phyloP scores from a whole-genome alignment of 2,329 filamentous ascomycete species.

The Fonsecaea multimorphosa region DNA sequence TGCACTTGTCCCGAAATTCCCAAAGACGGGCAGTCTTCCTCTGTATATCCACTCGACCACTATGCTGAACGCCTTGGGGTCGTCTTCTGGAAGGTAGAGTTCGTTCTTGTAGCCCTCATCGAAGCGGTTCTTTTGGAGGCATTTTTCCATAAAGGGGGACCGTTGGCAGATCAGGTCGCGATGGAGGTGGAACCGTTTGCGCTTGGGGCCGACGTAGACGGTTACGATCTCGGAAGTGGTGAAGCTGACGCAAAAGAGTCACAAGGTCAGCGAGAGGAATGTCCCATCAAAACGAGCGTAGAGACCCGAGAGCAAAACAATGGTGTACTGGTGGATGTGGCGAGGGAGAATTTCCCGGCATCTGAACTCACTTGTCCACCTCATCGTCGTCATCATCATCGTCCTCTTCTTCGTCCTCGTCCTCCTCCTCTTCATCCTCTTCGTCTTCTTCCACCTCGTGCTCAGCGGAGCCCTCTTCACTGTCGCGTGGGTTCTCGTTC shows the following conservation, averaged over 20 bases:
- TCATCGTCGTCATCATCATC: conserved; percentile 34
- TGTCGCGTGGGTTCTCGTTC: conserved; percentile 9
- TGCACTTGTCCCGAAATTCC: conserved; percentile 10
- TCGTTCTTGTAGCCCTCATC: conserved; percentile 55
- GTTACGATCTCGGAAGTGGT: conserved; percentile 47
- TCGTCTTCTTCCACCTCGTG: neutral
- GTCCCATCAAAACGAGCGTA: neutral
- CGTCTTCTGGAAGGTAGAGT: conserved; percentile 59
- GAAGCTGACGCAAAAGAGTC: conserved; percentile 23
- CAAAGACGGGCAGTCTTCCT: conserved; percentile 26
- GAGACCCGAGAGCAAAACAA: too few species aligned
- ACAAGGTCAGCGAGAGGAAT: neutral
- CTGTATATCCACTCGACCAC: conserved; percentile 48
- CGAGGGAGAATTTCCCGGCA: neutral
- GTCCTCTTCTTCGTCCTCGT: conserved; percentile 23
- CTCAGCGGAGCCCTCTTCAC: neutral
- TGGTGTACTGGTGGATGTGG: neutral
- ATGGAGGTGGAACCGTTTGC: conserved; percentile 35
- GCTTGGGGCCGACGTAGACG: conserved; percentile 56
- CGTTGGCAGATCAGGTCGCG: conserved; percentile 50
- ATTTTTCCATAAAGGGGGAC: conserved; percentile 58
- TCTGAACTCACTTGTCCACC: conserved; percentile 33
- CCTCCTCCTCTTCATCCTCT: conserved; percentile 17
- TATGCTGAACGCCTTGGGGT: conserved; percentile 60
- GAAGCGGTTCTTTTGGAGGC: conserved; percentile 55